phyloP scores from a whole-genome alignment of 345 rosid species.

The Camelina sativa region DNA sequence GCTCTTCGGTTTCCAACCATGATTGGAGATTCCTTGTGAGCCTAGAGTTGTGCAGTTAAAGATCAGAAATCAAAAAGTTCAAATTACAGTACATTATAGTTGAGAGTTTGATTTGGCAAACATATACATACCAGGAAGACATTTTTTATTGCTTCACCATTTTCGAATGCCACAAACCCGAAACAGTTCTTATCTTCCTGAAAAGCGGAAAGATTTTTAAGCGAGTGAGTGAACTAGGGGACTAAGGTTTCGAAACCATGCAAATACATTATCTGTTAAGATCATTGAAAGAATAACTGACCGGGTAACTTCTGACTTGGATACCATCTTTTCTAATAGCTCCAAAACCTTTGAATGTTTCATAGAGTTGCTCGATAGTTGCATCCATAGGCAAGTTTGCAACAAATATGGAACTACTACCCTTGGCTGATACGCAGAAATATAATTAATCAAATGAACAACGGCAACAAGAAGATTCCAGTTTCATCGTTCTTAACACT shows the following conservation, averaged over 20 bases:
- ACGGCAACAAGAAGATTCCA: background rate
- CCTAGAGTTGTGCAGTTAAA: slow-evolving; percentile 29
- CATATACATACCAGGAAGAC: slow-evolving; percentile 61
- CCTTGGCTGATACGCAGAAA: background rate
- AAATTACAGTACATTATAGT: background rate
- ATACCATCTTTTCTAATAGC: slow-evolving; percentile 38
- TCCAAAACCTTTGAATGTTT: slow-evolving; percentile 39
- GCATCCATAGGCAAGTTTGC: slow-evolving; percentile 44
- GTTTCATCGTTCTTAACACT: background rate
- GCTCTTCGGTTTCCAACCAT: slow-evolving; percentile 61
- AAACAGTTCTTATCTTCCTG: slow-evolving; percentile 51
- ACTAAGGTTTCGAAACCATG: background rate
- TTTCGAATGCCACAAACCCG: slow-evolving; percentile 82
- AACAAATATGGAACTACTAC: slow-evolving; percentile 35
- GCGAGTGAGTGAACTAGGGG: slow-evolving; percentile 36
- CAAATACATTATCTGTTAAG: background rate
- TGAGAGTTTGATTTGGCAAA: background rate
- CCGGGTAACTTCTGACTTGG: slow-evolving; percentile 43
- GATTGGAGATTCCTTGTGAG: slow-evolving; percentile 59
- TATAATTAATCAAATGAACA: background rate
- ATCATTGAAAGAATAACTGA: background rate
- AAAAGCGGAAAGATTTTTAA: slow-evolving; percentile 8
- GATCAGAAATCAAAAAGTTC: slow-evolving; percentile 4
- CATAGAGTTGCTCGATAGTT: slow-evolving; percentile 28
- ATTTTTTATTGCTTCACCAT: slow-evolving; percentile 54